Conservation (phyloP, 768 basidiomycete genomes). For the Naganishia onofrii region DNA sequence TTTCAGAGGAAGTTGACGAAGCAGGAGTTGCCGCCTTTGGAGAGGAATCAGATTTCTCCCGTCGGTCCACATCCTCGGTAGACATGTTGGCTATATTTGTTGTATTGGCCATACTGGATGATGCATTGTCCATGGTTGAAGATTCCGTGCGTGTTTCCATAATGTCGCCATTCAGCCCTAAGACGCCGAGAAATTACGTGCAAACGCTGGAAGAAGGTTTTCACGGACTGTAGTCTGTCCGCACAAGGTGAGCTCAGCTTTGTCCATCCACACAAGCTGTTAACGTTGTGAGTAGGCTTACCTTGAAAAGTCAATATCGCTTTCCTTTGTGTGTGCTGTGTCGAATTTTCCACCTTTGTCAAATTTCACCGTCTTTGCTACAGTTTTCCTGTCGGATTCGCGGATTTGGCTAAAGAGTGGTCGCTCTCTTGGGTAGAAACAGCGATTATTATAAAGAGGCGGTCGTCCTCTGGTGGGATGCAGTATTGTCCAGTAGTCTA, state of each 20-base stretch:
- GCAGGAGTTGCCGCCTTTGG: neutral
- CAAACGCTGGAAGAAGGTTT: neutral
- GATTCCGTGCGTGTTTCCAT: slow-evolving; percentile 1
- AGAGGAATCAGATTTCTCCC: neutral
- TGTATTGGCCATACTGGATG: slow-evolving; percentile 6
- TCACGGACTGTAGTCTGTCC: neutral
- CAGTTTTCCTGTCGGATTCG: neutral
- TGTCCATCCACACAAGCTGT: neutral
- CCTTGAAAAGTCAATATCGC: no score
- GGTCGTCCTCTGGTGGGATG: neutral
- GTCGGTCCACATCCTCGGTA: neutral
- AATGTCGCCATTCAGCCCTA: slow-evolving; percentile 22
- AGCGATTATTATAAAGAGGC: neutral
- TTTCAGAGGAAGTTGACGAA: neutral
- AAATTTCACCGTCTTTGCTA: neutral
- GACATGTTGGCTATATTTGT: neutral
- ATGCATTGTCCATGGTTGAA: neutral
- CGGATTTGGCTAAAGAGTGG: neutral
- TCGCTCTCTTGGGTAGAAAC: neutral
- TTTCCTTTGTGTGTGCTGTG: neutral
- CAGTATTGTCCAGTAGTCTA: neutral
- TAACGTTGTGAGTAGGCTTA: no score
- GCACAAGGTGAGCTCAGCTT: neutral
- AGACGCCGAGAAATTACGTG: neutral
- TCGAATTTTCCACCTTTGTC: slow-evolving; percentile 9